phyloP scores from a whole-genome alignment of 805 yeast genomes.

The Ogataea pini region DNA sequence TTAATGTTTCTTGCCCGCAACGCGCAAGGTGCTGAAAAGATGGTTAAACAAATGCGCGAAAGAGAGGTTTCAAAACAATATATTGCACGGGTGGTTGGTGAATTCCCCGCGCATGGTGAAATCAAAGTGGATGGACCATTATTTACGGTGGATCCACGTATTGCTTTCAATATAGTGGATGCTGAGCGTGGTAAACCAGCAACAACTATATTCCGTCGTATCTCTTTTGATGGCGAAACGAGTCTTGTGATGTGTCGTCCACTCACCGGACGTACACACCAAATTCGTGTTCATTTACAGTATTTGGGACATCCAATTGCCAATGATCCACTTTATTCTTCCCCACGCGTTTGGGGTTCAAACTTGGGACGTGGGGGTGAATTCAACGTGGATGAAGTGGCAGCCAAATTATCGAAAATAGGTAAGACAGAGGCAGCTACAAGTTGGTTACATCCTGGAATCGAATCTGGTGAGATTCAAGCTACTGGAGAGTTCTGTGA shows the following conservation, averaged over 20 bases:
- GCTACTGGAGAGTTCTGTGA: conserved; percentile 55
- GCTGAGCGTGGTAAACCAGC: conserved; percentile 65
- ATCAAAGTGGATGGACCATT: conserved; percentile 68
- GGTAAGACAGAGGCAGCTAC: conserved; percentile 73
- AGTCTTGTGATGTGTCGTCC: conserved; percentile 85
- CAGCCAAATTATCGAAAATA: conserved; percentile 52
- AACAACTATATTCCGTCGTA: conserved; percentile 63
- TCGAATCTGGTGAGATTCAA: conserved; percentile 60
- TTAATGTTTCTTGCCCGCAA: conserved; percentile 87
- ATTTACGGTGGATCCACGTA: conserved; percentile 69
- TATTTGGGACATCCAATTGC: conserved; percentile 87
- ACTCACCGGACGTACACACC: conserved; percentile 92
- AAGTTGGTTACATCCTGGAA: conserved; percentile 62
- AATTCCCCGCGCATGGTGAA: conserved; percentile 60
- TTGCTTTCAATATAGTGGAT: conserved; percentile 64
- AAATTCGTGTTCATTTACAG: conserved; percentile 90
- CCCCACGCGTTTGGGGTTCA: conserved; percentile 77
- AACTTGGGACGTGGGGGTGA: conserved; percentile 62
- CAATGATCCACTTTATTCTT: conserved; percentile 90
- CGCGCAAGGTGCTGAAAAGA: conserved; percentile 71
- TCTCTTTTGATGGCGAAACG: conserved; percentile 64
- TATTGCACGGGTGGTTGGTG: conserved; percentile 84
- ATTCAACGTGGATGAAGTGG: conserved; percentile 46
- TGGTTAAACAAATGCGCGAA: conserved; percentile 71
- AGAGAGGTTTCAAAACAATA: conserved; percentile 79